Percentiles rank a stretch among this genome's conserved stretches.
These are phyloP conservation scores for Cichorium intybus DNA, from an alignment of 140 eudicot species.

Conservation along the genomic window DNA sequence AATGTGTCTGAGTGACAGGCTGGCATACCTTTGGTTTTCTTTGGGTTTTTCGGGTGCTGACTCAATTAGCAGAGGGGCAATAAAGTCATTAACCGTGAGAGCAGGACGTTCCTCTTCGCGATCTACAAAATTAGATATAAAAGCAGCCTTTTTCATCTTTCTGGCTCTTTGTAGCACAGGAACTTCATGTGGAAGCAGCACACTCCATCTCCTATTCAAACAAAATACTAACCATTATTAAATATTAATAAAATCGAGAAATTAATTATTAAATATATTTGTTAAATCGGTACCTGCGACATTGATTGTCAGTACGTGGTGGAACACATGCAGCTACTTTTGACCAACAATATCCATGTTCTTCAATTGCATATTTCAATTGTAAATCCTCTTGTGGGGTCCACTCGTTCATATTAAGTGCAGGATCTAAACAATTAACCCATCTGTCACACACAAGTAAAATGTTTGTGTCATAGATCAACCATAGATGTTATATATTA, in stretches of 20 bases:
- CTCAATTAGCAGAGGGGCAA: constrained; percentile 27
- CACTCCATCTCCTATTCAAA: constrained; percentile 77
- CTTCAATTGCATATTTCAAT: constrained; percentile 52
- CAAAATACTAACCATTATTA: too few relatives aligned
- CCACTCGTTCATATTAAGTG: constrained; percentile 64
- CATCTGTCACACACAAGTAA: constrained; percentile 48
- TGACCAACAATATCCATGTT: constrained; percentile 73
- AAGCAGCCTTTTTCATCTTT: constrained; percentile 47
- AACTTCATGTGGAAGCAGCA: constrained; percentile 65
- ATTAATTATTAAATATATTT: not conserved
- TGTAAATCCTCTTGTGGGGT: constrained; percentile 75
- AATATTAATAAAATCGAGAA: too few relatives aligned
- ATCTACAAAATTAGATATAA: constrained; percentile 85
- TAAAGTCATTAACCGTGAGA: constrained; percentile 59
- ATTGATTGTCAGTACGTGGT: constrained; percentile 86
- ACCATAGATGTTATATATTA: not conserved
- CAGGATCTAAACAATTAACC: constrained; percentile 83
- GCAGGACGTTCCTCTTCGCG: constrained; percentile 76
- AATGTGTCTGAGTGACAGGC: not conserved
- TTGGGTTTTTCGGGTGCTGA: constrained; percentile 21
- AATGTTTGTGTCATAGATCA: not conserved
- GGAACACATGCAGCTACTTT: constrained; percentile 72
- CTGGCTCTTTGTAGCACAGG: constrained; percentile 52
- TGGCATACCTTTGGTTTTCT: constrained; percentile 45
- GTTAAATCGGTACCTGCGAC: constrained; percentile 51